Conservation (phyloP, 139 green algal genomes). For the Micromonas pusilla region DNA sequence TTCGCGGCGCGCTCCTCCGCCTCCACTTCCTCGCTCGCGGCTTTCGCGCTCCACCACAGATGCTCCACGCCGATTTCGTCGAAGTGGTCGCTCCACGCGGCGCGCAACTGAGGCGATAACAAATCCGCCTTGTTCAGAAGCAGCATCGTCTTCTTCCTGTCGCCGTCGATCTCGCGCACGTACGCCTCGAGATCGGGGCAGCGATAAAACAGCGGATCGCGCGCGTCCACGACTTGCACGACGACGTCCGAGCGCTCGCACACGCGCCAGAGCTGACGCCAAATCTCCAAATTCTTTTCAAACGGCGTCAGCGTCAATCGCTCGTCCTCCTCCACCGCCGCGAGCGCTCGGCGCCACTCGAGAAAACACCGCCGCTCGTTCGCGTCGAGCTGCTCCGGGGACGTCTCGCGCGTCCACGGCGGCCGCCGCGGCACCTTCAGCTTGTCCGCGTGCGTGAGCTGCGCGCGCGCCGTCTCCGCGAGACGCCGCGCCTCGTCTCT, state of each 20-base stretch:
- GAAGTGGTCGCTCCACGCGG: slow-evolving; percentile 82
- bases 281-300: slow-evolving; percentile 99
- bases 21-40: slow-evolving; percentile 28
- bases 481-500: background rate
- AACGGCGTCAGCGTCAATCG: slow-evolving; percentile 89
- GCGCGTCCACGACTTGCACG: slow-evolving; percentile 82
- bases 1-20: slow-evolving; percentile 22
- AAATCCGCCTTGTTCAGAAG: slow-evolving; percentile 98
- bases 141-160: slow-evolving; percentile 62
- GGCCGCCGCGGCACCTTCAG: slow-evolving; percentile 67
- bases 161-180: slow-evolving; percentile 51
- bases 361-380: slow-evolving; percentile 71
- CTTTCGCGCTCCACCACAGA: slow-evolving; percentile 44
- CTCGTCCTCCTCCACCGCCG: slow-evolving; percentile 79
- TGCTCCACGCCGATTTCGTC: slow-evolving; percentile 44
- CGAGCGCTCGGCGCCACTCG: slow-evolving; percentile 75
- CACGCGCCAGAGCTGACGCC: slow-evolving; percentile 97
- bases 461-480: background rate
- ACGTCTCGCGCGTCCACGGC: slow-evolving; percentile 63
- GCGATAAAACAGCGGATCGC: slow-evolving; percentile 91
- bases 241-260: slow-evolving; percentile 89
- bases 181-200: slow-evolving; percentile 46
- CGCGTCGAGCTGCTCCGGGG: slow-evolving; percentile 69
- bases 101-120: slow-evolving; percentile 49
- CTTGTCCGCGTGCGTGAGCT: slow-evolving; percentile 16